Evolutionary conservation across 345 rosid species (phyloP), one percentile per base, ranked within the genome.

Genomic region (Melaleuca quinquenervia): DNA sequence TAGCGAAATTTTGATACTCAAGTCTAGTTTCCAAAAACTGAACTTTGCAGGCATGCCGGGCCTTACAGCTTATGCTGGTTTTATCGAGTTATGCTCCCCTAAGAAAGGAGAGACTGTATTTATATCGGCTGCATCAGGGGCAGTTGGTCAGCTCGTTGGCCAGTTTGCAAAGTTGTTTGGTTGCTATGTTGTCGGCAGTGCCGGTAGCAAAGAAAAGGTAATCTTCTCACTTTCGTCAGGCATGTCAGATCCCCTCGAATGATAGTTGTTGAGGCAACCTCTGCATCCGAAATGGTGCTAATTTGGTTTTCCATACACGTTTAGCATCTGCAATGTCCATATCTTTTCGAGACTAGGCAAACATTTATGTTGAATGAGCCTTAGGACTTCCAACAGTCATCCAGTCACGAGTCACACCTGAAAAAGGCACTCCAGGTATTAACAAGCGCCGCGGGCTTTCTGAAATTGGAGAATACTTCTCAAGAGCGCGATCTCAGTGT

Each of bases 101-200:
- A 58, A 84, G 75, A 60, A 84, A 58, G 85, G 80, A 49, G 85
- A 84, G 76, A 55, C 52, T 6, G 85, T 84, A 24, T 60, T 22
- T 45, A 12, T 84, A 50, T 84, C 85, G 15, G 85, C 85, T 45
- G 85, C 85, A n/a, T 56, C 85, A 14, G 85, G 85, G n/a, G 85
- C 80, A 13, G 85, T 84, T n/a, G 85, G 85, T 21, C 85, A 84
- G 36, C 75, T 84, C 5, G 85, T 84, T 27, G 85, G 85, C 50
- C 85, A 84, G 54, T 20, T 84, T 55, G 85, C 85, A 0, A 84
- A 84, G 75, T 27, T 84, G 54, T 58, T 24, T 5, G 85, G 85
- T 60, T 84, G 85, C 52, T 84, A 58, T 60, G 80, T 84, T 3
- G 85, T 84, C n/a, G 85, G 85, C 44, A 84, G 85, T 21, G 85